phyloP scores from a whole-genome alignment of 352 stramenopile genomes.

The Globisporangium radiosum region DNA sequence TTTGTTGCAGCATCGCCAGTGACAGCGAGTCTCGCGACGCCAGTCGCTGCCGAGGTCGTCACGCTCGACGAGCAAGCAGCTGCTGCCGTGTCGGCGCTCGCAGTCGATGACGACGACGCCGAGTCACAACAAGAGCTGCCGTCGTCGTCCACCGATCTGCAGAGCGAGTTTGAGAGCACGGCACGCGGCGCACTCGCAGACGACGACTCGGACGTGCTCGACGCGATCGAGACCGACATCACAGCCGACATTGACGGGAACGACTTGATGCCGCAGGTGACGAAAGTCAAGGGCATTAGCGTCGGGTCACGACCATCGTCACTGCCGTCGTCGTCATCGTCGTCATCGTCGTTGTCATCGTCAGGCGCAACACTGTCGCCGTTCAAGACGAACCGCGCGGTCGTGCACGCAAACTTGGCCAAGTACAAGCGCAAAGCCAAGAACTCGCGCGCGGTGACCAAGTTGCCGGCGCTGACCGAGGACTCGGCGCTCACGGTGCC shows the following conservation, averaged over 20 bases:
- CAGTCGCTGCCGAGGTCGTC: not conserved
- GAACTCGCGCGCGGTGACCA: slow-evolving; percentile 45
- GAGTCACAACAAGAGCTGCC: not conserved
- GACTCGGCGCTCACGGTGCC: slow-evolving; percentile 63
- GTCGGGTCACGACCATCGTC: too few relatives aligned
- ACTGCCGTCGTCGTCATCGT: too few relatives aligned
- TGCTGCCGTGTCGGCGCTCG: not conserved
- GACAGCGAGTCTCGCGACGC: not conserved
- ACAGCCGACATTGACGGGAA: slow-evolving; percentile 43
- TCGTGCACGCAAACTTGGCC: slow-evolving; percentile 49
- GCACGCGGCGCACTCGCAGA: slow-evolving; percentile 6
- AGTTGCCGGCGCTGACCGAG: slow-evolving; percentile 62
- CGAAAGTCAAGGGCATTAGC: slow-evolving; percentile 28
- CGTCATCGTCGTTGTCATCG: not conserved
- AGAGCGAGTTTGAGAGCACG: slow-evolving; percentile 8
- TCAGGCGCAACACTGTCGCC: slow-evolving; percentile 5
- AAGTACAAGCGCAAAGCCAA: slow-evolving; percentile 80
- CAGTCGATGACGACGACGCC: slow-evolving; percentile 1
- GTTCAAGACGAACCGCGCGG: slow-evolving; percentile 31
- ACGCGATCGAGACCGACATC: slow-evolving; percentile 43
- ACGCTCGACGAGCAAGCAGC: not conserved
- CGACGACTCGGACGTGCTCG: slow-evolving; percentile 14
- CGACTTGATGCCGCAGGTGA: slow-evolving; percentile 42
- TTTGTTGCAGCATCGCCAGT: slow-evolving; percentile 1
- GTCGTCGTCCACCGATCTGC: not conserved